A percentile compares a stretch with the other conserved stretches of the same genome.
phyloP scores from a whole-genome alignment of 1,139 yeast species.

The Candida glucosophila region DNA sequence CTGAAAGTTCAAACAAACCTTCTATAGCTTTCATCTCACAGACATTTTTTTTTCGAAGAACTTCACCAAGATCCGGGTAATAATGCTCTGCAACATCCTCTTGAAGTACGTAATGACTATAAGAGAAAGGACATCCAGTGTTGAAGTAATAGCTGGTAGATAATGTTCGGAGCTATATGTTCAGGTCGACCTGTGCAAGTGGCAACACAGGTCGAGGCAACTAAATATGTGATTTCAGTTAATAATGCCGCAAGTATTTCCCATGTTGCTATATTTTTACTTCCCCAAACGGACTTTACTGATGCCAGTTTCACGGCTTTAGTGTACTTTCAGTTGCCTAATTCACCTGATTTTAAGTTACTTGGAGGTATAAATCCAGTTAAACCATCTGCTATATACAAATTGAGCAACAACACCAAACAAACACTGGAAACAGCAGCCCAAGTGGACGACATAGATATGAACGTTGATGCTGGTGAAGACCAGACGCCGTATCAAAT shows the following conservation, averaged over 20 bases:
- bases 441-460: constrained; percentile 17
- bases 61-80: too few relatives aligned
- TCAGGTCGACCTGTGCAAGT: constrained; percentile 48
- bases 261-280: constrained; percentile 65
- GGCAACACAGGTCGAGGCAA: constrained; percentile 55
- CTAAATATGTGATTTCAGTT: constrained; percentile 53
- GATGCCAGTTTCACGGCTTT: constrained; percentile 73
- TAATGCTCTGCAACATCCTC: too few relatives aligned
- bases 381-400: constrained; percentile 90
- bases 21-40: too few relatives aligned
- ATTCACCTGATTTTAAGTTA: constrained; percentile 56
- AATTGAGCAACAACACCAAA: constrained; percentile 47
- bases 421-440: constrained; percentile 8
- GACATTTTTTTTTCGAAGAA: too few relatives aligned
- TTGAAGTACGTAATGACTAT: too few relatives aligned
- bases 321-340: constrained; percentile 81
- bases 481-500: constrained; percentile 29
- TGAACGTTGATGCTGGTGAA: constrained; percentile 25
- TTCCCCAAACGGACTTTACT: constrained; percentile 56
- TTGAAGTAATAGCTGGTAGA: too few relatives aligned
- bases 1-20: too few relatives aligned
- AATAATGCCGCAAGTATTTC: constrained; percentile 58
- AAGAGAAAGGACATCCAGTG: too few relatives aligned
- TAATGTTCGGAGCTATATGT: constrained; percentile 50
- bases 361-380: constrained; percentile 66